These are phyloP conservation scores for Ustilago hordei DNA, from an alignment of 1,284 basidiomycete genomes.

Conservation along the genomic window DNA sequence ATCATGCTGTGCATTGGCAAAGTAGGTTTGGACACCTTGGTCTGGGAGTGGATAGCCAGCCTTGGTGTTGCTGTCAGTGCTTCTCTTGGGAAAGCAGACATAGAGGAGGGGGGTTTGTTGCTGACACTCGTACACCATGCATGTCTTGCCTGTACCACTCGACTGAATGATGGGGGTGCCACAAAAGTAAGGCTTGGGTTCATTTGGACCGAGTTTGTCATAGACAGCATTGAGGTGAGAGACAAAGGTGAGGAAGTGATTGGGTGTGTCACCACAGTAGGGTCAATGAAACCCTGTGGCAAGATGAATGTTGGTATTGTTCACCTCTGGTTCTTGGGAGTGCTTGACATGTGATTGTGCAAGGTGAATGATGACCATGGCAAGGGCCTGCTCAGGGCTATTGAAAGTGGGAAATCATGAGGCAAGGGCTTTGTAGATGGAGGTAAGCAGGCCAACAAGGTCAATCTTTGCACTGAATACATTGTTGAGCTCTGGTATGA, in stretches of 20 bases:
- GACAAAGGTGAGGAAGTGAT: background rate
- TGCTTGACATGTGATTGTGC: too few relatives aligned
- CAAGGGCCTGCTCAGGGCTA: too few relatives aligned
- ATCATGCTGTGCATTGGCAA: background rate
- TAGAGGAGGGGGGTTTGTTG: background rate
- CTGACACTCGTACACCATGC: background rate
- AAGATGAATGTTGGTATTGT: conserved; percentile 63
- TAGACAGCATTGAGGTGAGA: background rate
- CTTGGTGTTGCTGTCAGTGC: background rate
- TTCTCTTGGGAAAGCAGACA: background rate
- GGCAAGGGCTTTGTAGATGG: too few relatives aligned
- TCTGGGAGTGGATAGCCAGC: background rate
- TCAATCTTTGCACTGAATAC: too few relatives aligned
- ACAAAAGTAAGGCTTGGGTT: background rate
- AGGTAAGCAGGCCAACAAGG: too few relatives aligned
- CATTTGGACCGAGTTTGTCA: too few relatives aligned
- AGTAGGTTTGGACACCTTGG: background rate
- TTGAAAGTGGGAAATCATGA: too few relatives aligned
- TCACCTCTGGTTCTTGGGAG: too few relatives aligned
- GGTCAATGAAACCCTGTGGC: background rate
- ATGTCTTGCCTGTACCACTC: background rate
- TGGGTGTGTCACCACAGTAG: background rate
- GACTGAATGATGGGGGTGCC: background rate
- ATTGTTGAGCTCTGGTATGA: too few relatives aligned
- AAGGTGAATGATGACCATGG: too few relatives aligned